Percentiles rank a stretch among this genome's conserved stretches.
Evolutionary conservation across 495 filamentous ascomycete species (phyloP).

Genomic region (Oidiodendron maius): DNA sequence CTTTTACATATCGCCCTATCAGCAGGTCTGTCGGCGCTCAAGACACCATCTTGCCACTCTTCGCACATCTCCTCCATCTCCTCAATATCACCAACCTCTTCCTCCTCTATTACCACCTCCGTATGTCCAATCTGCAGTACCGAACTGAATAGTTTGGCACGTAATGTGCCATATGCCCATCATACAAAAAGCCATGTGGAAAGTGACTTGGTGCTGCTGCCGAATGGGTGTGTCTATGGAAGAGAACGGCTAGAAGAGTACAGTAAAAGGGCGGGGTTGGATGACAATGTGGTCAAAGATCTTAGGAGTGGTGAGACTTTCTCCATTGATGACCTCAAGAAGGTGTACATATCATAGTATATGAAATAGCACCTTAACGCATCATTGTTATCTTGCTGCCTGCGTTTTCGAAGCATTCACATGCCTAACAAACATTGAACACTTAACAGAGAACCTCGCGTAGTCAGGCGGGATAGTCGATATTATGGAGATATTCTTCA

Average conservation of each 20-base stretch:
- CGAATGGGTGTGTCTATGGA: constrained; percentile 84
- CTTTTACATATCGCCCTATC: constrained; percentile 89
- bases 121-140: constrained; percentile 88
- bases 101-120: constrained; percentile 20
- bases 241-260: constrained; percentile 65
- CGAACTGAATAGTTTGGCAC: constrained; percentile 86
- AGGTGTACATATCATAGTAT: constrained; percentile 76
- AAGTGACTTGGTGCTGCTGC: constrained; percentile 76
- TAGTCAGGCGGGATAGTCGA: too few relatives aligned
- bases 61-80: constrained; percentile 22
- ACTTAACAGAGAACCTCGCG: too few relatives aligned
- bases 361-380: too few relatives aligned
- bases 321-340: constrained; percentile 57
- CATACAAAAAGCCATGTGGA: constrained; percentile 91
- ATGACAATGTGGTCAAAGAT: constrained; percentile 69
- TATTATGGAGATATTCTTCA: not conserved
- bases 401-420: too few relatives aligned
- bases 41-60: constrained; percentile 91
- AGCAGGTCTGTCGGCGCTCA: constrained; percentile 88
- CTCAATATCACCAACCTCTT: constrained; percentile 20
- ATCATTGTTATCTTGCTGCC: too few relatives aligned
- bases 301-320: constrained; percentile 69
- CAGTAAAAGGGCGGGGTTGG: constrained; percentile 64
- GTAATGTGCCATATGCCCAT: constrained; percentile 85
- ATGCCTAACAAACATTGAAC: too few relatives aligned